Conservation (phyloP, 2,329 filamentous ascomycete species). For the Exutisphaerella laricina region DNA sequence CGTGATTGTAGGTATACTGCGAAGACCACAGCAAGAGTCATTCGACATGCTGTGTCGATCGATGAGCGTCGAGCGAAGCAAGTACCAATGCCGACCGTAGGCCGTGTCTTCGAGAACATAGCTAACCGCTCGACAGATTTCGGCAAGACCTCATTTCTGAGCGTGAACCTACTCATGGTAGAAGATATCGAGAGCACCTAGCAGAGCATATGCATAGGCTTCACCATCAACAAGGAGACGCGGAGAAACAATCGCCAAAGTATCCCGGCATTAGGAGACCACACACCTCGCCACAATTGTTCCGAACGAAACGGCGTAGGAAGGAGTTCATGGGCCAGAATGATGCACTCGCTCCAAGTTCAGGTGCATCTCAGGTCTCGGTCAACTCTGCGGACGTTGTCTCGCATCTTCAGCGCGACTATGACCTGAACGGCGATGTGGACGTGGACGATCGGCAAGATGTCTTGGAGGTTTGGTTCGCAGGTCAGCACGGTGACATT, state of each 20-base stretch:
- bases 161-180: conserved; percentile 10
- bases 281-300: conserved; percentile 9
- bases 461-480: conserved; percentile 75
- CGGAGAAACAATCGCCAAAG: conserved; percentile 2
- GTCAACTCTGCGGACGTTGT: conserved; percentile 16
- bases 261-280: conserved; percentile 9
- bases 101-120: too few relatives aligned
- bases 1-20: conserved; percentile 41
- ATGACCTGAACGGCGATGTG: conserved; percentile 28
- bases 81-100: too few relatives aligned
- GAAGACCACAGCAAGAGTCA: conserved; percentile 51
- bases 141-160: conserved; percentile 61
- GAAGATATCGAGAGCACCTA: conserved; percentile 11
- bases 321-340: conserved; percentile 3
- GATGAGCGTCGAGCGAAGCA: conserved; percentile 63
- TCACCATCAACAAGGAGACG: background rate
- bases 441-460: conserved; percentile 52
- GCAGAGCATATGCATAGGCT: conserved; percentile 4
- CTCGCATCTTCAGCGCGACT: conserved; percentile 3
- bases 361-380: conserved; percentile 26
- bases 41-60: conserved; percentile 63
- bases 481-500: conserved; percentile 50
- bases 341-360: conserved; percentile 19
- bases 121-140: too few relatives aligned
- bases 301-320: conserved; percentile 11